phyloP scores from a whole-genome alignment of 1,139 yeast genomes.

The Pneumocystis carinii region DNA sequence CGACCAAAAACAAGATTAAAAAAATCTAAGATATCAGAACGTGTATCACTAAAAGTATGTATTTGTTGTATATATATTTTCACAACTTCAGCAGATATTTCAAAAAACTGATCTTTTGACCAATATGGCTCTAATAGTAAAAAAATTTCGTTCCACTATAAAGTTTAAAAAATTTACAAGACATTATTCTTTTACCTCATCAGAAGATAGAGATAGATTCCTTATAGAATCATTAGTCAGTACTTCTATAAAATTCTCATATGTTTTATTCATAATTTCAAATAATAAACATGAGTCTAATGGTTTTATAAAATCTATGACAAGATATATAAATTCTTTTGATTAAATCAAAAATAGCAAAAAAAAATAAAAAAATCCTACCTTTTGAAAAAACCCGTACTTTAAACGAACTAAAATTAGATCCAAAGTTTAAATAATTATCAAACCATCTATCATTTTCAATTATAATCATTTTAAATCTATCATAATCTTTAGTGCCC shows the following conservation, averaged over 20 bases:
- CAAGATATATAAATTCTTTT: neutral
- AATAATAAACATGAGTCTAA: neutral
- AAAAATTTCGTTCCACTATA: neutral
- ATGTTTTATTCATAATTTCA: neutral
- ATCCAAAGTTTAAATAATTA: neutral
- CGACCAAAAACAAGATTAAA: neutral
- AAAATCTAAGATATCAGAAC: neutral
- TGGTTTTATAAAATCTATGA: neutral
- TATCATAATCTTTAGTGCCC: neutral
- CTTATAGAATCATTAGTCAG: neutral
- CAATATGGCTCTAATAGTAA: neutral
- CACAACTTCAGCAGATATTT: neutral
- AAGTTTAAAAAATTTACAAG: neutral
- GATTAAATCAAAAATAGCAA: neutral
- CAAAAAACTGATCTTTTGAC: neutral
- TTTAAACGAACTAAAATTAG: neutral
- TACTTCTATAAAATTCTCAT: neutral
- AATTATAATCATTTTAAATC: neutral
- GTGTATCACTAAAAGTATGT: neutral
- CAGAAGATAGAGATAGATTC: neutral
- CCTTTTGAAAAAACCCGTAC: neutral
- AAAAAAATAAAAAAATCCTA: neutral
- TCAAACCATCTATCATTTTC: neutral
- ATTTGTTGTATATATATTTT: neutral
- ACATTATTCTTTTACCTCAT: neutral